phyloP scores from a whole-genome alignment of 208 protist species.

The Strigomonas galati region DNA sequence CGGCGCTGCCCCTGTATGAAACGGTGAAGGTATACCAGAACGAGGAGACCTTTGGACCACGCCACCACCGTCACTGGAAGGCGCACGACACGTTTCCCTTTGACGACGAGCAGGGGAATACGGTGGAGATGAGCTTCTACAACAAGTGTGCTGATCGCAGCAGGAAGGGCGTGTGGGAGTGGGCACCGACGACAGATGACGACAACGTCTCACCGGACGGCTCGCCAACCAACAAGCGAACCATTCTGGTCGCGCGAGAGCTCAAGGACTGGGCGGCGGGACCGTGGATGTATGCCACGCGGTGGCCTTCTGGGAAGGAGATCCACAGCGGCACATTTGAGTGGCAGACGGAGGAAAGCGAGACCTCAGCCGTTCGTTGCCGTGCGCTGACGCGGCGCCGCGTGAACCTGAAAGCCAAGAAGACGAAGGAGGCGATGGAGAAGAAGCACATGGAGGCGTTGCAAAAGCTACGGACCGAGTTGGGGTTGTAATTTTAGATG shows the following conservation, averaged over 20 bases:
- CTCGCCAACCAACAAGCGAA: slow-evolving; percentile 3
- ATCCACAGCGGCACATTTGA: slow-evolving; percentile 19
- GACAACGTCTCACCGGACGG: neutral
- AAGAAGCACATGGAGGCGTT: slow-evolving; percentile 32
- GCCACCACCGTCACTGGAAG: slow-evolving; percentile 26
- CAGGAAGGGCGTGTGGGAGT: slow-evolving; percentile 33
- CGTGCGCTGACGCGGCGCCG: slow-evolving; percentile 40
- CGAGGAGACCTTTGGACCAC: slow-evolving; percentile 24
- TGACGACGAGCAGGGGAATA: slow-evolving; percentile 40
- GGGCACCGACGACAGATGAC: slow-evolving; percentile 28
- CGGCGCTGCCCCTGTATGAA: slow-evolving; percentile 21
- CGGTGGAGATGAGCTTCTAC: slow-evolving; percentile 37
- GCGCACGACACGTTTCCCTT: slow-evolving; percentile 56
- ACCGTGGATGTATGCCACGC: slow-evolving; percentile 52
- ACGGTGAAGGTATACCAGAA: slow-evolving; percentile 52
- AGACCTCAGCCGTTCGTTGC: slow-evolving; percentile 29
- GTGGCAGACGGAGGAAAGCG: slow-evolving; percentile 26
- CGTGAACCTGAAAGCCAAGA: slow-evolving; percentile 33
- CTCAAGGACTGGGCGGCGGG: slow-evolving; percentile 57
- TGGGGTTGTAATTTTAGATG: slow-evolving; percentile 35
- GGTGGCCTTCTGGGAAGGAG: slow-evolving; percentile 42
- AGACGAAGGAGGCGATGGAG: slow-evolving; percentile 19
- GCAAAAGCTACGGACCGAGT: slow-evolving; percentile 36
- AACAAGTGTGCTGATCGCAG: slow-evolving; percentile 23
- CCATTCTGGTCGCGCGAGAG: slow-evolving; percentile 21